phyloP scores from a whole-genome alignment of 2,329 filamentous ascomycete genomes.

The Aspergillus calidoustus region DNA sequence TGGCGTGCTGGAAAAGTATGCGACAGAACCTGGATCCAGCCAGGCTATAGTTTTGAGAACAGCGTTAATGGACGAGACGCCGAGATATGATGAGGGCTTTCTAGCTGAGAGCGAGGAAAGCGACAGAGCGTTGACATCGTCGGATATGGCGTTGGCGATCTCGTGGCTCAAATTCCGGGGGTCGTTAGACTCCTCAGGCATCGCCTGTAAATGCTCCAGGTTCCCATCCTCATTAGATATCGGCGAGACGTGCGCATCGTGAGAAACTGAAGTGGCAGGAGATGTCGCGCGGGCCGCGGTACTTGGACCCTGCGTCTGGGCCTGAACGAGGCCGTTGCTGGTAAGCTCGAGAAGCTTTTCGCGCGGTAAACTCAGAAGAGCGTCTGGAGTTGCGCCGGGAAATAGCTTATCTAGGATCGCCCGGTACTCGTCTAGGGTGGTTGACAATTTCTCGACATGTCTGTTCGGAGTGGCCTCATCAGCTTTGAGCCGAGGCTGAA shows the following conservation, averaged over 20 bases:
- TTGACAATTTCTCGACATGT: constrained; percentile 63
- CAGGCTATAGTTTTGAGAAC: constrained; percentile 71
- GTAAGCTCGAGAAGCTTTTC: constrained; percentile 64
- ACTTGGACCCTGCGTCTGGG: constrained; percentile 46
- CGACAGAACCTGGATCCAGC: constrained; percentile 56
- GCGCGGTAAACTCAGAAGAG: constrained; percentile 59
- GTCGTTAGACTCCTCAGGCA: constrained; percentile 65
- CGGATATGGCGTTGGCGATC: constrained; percentile 65
- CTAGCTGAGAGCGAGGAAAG: constrained; percentile 63
- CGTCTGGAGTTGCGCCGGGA: constrained; percentile 60
- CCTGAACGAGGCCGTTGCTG: constrained; percentile 28
- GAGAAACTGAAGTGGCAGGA: constrained; percentile 55
- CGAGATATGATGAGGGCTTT: constrained; percentile 68
- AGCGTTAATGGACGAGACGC: constrained; percentile 75
- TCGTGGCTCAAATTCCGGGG: constrained; percentile 56
- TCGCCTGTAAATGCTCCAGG: constrained; percentile 68
- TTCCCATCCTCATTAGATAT: constrained; percentile 56
- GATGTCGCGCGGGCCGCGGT: constrained; percentile 35
- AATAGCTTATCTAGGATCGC: constrained; percentile 66
- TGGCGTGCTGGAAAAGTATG: constrained; percentile 52
- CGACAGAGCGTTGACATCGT: constrained; percentile 73
- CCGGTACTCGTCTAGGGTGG: constrained; percentile 68
- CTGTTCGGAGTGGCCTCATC: constrained; percentile 24
- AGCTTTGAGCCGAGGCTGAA: constrained; percentile 15
- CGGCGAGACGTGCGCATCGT: constrained; percentile 46